These are phyloP conservation scores for Malus sieversii DNA, from an alignment of 306 rosid species.

Conservation along the genomic window DNA sequence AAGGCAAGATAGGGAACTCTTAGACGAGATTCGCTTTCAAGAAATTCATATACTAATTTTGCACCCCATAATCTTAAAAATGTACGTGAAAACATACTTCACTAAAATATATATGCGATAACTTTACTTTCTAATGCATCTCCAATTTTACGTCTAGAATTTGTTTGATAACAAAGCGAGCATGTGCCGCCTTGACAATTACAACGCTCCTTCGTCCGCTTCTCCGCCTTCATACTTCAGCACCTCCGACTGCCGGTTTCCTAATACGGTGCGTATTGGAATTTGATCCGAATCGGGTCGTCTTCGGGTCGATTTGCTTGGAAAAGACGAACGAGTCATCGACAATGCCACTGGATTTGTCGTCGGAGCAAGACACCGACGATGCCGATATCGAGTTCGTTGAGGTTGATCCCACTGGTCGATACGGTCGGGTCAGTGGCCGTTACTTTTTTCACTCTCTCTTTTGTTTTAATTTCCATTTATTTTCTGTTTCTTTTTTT, in stretches of 20 bases:
- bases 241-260: not conserved
- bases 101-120: not conserved
- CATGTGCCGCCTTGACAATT: not conserved
- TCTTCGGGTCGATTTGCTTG: constrained; percentile 4
- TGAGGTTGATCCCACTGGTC: constrained; percentile 81
- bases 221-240: not conserved
- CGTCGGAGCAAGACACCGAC: constrained; percentile 57
- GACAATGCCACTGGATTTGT: constrained; percentile 56
- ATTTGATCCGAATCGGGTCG: not conserved
- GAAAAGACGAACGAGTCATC: not conserved
- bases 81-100: not conserved
- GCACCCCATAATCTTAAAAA: not conserved
- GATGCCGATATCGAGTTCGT: constrained; percentile 62
- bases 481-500: not conserved
- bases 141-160: not conserved
- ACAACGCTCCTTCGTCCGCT: not conserved
- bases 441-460: not conserved
- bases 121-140: not conserved
- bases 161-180: not conserved
- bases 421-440: constrained; percentile 84
- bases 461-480: not conserved
- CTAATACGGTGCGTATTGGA: not conserved
- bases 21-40: too few species aligned
- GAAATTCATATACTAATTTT: not conserved
- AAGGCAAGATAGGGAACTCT: too few species aligned